Base-by-base conservation (phyloP, 495 filamentous ascomycete genomes). In the Acidiella bohemica region DNA sequence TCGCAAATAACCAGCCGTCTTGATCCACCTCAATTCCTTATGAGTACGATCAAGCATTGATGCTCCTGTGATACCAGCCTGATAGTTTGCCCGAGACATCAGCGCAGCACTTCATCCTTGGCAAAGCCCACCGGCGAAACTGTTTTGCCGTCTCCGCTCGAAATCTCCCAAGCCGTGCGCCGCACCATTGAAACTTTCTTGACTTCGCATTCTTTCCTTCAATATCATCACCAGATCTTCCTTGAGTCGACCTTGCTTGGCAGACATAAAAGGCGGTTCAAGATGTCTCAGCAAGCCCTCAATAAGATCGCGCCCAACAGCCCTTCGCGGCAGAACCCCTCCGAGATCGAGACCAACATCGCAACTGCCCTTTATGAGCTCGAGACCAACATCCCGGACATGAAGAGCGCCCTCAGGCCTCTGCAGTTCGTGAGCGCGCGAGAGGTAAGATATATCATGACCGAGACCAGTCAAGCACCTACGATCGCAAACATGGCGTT, bases 231-330 rank as follows among this genome's bases (percentile, higher is more conserved):
- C n/a, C n/a, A n/a, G n/a, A n/a, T n/a, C n/a, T n/a, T n/a, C n/a
- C n/a, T n/a, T n/a, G n/a, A n/a, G n/a, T n/a, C n/a, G n/a, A 20
- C 19, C 4, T 37, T 37, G 34, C 34, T 37, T 37, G 34, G 34
- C 34, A 37, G 34, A 37, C 34, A 37, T 37, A 37, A n/a, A 27
- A 37, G 34, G 22, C 20, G 22, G 22, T 19, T 25, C 19, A 37
- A 37, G 34, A 65, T 65, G 62, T 65, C 62, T 58, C 52, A 55
- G 63, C 72, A 80, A 70, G 71, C 80, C 59, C 68, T 90, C 65
- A 88, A 88, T 79, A 96, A 96, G 84, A 96, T 97, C 65, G 86
- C 88, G 62, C 65, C 76, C 54, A 96, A 85, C 75, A 93, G 84
- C 73, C 80, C 87, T 32, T 94, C 87, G 61, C 78, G 86, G 70